Evolutionary conservation across 345 rosid species (phyloP), one percentile per base, ranked within the genome.

Genomic region (Arabis hirsuta): DNA sequence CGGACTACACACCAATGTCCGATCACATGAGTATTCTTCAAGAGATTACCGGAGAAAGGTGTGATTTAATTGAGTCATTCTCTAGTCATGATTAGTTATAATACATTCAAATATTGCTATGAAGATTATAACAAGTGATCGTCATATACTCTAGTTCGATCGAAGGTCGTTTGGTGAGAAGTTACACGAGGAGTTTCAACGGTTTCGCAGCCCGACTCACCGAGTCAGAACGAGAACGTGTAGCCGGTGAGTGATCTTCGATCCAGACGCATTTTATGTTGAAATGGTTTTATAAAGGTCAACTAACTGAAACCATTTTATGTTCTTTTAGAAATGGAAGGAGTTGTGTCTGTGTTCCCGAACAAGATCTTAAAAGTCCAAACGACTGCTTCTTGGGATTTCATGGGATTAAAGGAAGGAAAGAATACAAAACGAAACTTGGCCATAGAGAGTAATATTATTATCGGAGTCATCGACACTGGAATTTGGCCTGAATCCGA

Each of bases 331-430:
- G 87, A 69, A 22, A 72, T 73, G 78, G 41, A 77, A 12, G 83
- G 67, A 51, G 83, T 83, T 41, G 81, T 83, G 16, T 84, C 90
- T 0, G 81, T 88, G n/a, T 83, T 84, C 45, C 85, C 81, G 0
- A 84, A 42, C 39, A 74, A 4, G 42, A 82, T 14, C 5, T 64
- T 64, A 10, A 27, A 81, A 13, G 55, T 73, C 47, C 84, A 68
- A 2, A 86, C 90, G 0, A 88, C 90, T 9, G 67, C 78, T 22
- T 88, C 89, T 6, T 88, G 90, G 94, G 78, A 81, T 27, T 86
- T 86, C 71, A 52, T 86, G 73, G 90, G 87, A 9, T 39, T 88
- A 6, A 47, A 34, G 42, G 67, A 73, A 14, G 67, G 55, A 6
- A 46, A 3, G 3, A 69, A 63, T 1, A 56, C 62, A 5, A 39